Evolutionary conservation across 163 green algal species (phyloP), one percentile per base, ranked within the genome.

Genomic region (Scenedesmus sp.): DNA sequence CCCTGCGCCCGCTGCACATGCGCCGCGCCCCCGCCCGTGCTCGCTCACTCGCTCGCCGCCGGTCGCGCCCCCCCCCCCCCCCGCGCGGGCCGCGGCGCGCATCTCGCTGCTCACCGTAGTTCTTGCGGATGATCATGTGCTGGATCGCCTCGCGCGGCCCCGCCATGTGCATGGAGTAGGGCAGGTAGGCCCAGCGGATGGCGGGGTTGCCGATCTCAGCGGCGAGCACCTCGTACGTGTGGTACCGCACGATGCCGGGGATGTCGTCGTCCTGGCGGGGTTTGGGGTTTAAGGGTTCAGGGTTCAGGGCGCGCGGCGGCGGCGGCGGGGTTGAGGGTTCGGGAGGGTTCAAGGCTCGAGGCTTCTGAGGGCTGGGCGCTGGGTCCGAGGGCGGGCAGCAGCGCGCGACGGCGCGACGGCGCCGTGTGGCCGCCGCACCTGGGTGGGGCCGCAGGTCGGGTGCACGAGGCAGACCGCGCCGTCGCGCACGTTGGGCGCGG

Each of bases 101-200:
- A n/a, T n/a, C n/a, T n/a, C n/a, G n/a, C 14, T 2, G 3, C 76
- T 42, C 62, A 88, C 87, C 94, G 70, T 98, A 99, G 89, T 99
- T 99, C 84, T 97, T 97, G 82, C 95, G 91, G 81, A 98, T 96
- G 82, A 98, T 94, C 92, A 98, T 98, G 89, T 98, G 95, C 92
- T 98, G 95, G 82, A 98, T 95, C 45, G 95, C 95, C 87, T 98
- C 95, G 14, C 95, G 86, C 18, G 95, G 95, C 14, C 95, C 95
- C 0, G 95, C 95, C 95, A 98, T 98, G 87, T 98, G 95, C 95
- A 98, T 98, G 71, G 88, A 95, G 89, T 98, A 98, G 63, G 95
- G 95, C 84, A 98, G 89, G 90, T 98, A 98, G 11, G 94, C 94
- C 94, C 94, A 98, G 26, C 85, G 53, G 63, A 90, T 81, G 63